Percentiles rank a stretch among this genome's conserved stretches.
Conservation (phyloP, 768 basidiomycete genomes). For the Trametes cubensis region DNA sequence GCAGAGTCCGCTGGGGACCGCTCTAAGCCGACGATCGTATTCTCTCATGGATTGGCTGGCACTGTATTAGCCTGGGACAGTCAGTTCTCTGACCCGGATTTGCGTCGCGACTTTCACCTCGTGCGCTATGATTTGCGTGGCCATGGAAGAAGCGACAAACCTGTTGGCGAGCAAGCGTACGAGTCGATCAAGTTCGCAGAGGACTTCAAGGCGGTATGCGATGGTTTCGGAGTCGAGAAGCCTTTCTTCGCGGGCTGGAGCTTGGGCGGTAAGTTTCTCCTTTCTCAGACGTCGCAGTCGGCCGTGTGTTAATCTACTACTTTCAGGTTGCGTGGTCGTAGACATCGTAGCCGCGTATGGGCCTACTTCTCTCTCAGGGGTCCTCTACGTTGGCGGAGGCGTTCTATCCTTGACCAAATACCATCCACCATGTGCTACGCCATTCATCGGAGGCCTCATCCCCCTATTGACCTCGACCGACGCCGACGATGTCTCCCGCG, state of each 20-base stretch:
- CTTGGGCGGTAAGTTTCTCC: slow-evolving; percentile 20
- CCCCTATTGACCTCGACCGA: slow-evolving; percentile 4
- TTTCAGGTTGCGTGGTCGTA: slow-evolving; percentile 5
- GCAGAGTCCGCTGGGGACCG: slow-evolving; percentile 42
- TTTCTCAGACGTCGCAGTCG: too few species aligned
- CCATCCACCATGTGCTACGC: neutral
- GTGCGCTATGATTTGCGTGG: slow-evolving; percentile 37
- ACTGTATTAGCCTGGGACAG: slow-evolving; percentile 39
- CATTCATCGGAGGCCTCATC: neutral
- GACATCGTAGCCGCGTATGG: slow-evolving; percentile 24
- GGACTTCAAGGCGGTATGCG: slow-evolving; percentile 33
- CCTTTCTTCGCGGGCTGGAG: slow-evolving; percentile 31
- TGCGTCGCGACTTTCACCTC: slow-evolving; percentile 34
- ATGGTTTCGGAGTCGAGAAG: slow-evolving; percentile 22
- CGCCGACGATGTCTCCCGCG: slow-evolving; percentile 15
- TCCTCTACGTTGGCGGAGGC: slow-evolving; percentile 27
- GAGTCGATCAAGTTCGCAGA: slow-evolving; percentile 28
- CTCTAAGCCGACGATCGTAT: slow-evolving; percentile 40
- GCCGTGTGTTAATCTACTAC: too few species aligned
- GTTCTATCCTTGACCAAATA: slow-evolving; percentile 20
- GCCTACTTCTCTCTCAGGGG: slow-evolving; percentile 21
- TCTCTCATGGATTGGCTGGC: slow-evolving; percentile 44
- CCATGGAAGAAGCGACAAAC: slow-evolving; percentile 32
- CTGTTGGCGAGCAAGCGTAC: slow-evolving; percentile 25
- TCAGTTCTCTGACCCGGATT: slow-evolving; percentile 37